Percentiles rank a stretch among this genome's conserved stretches.
phyloP scores from a whole-genome alignment of 805 yeast genomes.

The Saccharomycopsis fodiens region DNA sequence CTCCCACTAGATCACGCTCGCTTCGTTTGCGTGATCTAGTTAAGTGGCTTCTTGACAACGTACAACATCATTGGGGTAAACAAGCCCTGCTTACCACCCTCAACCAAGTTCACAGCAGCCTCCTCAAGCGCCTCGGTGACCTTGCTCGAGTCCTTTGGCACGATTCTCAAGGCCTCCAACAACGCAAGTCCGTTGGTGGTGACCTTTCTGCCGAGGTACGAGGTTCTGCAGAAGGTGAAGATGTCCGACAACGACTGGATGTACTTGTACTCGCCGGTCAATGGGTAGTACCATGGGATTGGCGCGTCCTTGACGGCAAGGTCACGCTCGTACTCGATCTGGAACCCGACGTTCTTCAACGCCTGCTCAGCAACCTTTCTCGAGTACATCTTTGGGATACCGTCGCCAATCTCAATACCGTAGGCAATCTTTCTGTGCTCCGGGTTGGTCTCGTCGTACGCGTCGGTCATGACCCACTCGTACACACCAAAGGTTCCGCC shows the following conservation, averaged over 20 bases:
- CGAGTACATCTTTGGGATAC: slow-evolving; percentile 94
- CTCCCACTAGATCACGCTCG: too few species aligned
- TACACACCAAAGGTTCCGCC: slow-evolving; percentile 97
- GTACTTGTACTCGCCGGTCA: slow-evolving; percentile 89
- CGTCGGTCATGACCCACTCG: slow-evolving; percentile 99
- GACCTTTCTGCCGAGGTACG: slow-evolving; percentile 73
- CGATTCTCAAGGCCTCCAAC: slow-evolving; percentile 80
- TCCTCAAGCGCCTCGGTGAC: slow-evolving; percentile 92
- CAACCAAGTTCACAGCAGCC: slow-evolving; percentile 92
- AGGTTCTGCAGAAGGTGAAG: slow-evolving; percentile 82
- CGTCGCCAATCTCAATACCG: slow-evolving; percentile 97
- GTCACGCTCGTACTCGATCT: slow-evolving; percentile 66
- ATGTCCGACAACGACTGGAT: slow-evolving; percentile 73
- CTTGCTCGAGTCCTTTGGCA: slow-evolving; percentile 86
- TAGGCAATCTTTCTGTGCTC: slow-evolving; percentile 92
- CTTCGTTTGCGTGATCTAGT: too few species aligned
- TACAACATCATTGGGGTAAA: slow-evolving; percentile 98
- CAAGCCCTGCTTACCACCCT: slow-evolving; percentile 82
- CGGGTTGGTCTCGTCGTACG: slow-evolving; percentile 76
- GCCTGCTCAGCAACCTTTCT: slow-evolving; percentile 84
- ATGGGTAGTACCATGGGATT: slow-evolving; percentile 96
- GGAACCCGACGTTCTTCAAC: slow-evolving; percentile 79
- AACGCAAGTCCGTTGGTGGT: slow-evolving; percentile 74
- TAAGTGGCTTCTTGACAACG: slow-evolving; percentile 71
- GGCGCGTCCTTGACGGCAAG: slow-evolving; percentile 76